Conservation (phyloP, 371 early-diverging fungal species). For the Mortierella sp. region DNA sequence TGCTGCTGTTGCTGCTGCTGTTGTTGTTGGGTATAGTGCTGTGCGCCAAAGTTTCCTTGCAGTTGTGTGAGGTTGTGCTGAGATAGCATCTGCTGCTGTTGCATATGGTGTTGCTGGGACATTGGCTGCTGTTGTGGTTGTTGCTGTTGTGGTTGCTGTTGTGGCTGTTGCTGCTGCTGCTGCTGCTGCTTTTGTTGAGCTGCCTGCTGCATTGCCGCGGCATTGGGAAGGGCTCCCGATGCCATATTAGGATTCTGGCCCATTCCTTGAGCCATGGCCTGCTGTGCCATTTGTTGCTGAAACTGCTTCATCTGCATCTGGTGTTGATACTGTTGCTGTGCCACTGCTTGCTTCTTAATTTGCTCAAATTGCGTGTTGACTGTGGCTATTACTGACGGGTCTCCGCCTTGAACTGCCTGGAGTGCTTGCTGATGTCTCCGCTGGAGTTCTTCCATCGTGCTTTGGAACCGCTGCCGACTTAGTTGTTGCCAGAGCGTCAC, state of each 20-base stretch:
- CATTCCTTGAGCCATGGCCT: constrained; percentile 16
- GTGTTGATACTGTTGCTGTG: constrained; percentile 27
- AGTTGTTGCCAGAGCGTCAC: constrained; percentile 35
- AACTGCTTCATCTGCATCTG: constrained; percentile 31
- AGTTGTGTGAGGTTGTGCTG: constrained; percentile 47
- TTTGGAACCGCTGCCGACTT: constrained; percentile 21
- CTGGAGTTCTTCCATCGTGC: constrained; percentile 41
- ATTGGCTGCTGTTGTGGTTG: constrained; percentile 41
- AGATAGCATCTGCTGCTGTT: constrained; percentile 39
- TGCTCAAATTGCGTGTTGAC: constrained; percentile 46
- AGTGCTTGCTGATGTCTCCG: constrained; percentile 44
- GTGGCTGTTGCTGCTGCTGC: constrained; percentile 33
- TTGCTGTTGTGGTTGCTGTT: constrained; percentile 42
- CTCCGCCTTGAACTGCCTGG: constrained; percentile 32
- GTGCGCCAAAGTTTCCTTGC: constrained; percentile 45
- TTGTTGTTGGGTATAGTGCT: constrained; percentile 47
- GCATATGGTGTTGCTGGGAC: constrained; percentile 30
- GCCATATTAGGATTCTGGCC: constrained; percentile 24
- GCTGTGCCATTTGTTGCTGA: constrained; percentile 38
- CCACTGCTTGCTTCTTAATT: constrained; percentile 38
- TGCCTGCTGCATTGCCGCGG: constrained; percentile 30
- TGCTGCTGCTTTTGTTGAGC: constrained; percentile 41
- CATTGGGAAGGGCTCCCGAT: constrained; percentile 28
- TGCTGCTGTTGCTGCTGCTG: constrained; percentile 44
- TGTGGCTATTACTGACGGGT: constrained; percentile 27